These are phyloP conservation scores for Haberlea rhodopensis DNA, from an alignment of 257 asterid species.

Conservation along the genomic window DNA sequence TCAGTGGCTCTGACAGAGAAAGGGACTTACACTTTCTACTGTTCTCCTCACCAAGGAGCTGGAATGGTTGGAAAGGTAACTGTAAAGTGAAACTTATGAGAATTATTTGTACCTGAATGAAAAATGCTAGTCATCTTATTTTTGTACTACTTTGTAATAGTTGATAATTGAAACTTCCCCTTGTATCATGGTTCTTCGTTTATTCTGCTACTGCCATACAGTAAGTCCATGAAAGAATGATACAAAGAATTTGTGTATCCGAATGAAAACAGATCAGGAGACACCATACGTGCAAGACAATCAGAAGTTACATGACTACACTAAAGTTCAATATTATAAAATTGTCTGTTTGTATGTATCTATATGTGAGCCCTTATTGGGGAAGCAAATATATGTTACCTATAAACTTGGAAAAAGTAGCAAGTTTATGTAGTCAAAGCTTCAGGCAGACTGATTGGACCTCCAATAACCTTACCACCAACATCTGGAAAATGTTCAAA, in stretches of 20 bases:
- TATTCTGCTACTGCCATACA: neutral
- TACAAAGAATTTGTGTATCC: conserved; percentile 11
- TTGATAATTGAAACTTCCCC: neutral
- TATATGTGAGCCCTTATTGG: neutral
- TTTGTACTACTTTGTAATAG: conserved; percentile 13
- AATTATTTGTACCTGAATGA: neutral
- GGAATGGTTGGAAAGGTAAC: conserved; percentile 87
- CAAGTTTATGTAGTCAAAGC: conserved; percentile 64
- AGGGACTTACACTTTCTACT: conserved; percentile 82
- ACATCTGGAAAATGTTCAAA: conserved; percentile 66
- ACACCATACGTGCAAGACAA: conserved; percentile 3
- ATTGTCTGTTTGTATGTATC: conserved; percentile 1
- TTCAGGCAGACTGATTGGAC: conserved; percentile 61
- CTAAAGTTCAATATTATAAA: conserved; percentile 11
- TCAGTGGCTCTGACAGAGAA: conserved; percentile 68
- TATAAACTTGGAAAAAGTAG: conserved; percentile 5
- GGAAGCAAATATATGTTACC: conserved; percentile 11
- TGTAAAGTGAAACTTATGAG: conserved; percentile 41
- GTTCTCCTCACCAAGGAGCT: conserved; percentile 80
- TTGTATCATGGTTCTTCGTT: neutral
- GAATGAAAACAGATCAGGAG: neutral
- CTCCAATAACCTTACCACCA: conserved; percentile 72
- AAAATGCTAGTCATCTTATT: conserved; percentile 31
- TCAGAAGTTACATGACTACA: conserved; percentile 9
- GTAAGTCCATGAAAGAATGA: conserved; percentile 8